These are phyloP conservation scores for Pyrenula massariospora DNA, from an alignment of 495 filamentous ascomycete genomes.

Conservation along the genomic window DNA sequence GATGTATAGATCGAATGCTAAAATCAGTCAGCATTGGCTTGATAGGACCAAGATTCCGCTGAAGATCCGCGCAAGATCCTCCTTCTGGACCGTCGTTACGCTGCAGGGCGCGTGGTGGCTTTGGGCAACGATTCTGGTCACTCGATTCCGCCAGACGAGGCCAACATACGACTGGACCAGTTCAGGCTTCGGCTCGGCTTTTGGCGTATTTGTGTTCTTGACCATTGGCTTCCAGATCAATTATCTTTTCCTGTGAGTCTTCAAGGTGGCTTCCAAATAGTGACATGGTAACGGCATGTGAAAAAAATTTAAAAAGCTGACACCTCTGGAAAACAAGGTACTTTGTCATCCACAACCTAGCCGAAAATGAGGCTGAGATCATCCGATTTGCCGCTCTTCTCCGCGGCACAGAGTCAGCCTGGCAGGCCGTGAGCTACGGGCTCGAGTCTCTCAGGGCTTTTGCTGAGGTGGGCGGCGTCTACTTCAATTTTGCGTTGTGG, in stretches of 20 bases:
- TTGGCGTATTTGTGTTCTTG: conserved; percentile 46
- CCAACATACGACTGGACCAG: conserved; percentile 47
- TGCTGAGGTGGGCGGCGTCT: conserved; percentile 45
- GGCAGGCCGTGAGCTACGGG: conserved; percentile 51
- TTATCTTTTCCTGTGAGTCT: conserved; percentile 46
- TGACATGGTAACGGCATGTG: background rate
- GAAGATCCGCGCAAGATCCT: conserved; percentile 31
- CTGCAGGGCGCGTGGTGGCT: conserved; percentile 51
- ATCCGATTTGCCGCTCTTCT: conserved; percentile 50
- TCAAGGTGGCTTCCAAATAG: background rate
- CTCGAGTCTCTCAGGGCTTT: conserved; percentile 42
- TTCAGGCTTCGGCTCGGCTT: conserved; percentile 42
- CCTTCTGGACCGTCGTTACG: conserved; percentile 30
- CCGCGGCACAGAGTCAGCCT: conserved; percentile 49
- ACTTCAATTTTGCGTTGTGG: conserved; percentile 55
- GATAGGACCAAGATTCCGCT: conserved; percentile 36
- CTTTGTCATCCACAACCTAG: conserved; percentile 49
- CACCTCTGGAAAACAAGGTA: conserved; percentile 26
- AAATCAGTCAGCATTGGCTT: conserved; percentile 23
- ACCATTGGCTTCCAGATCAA: conserved; percentile 51
- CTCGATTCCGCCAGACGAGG: conserved; percentile 32
- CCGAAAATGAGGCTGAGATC: conserved; percentile 40
- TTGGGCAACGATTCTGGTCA: conserved; percentile 46
- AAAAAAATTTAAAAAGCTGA: background rate
- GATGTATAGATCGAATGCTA: background rate